A percentile compares a stretch with the other conserved stretches of the same genome.
Evolutionary conservation across 768 basidiomycete species (phyloP).

Genomic region (Psilocybe tampanensis): DNA sequence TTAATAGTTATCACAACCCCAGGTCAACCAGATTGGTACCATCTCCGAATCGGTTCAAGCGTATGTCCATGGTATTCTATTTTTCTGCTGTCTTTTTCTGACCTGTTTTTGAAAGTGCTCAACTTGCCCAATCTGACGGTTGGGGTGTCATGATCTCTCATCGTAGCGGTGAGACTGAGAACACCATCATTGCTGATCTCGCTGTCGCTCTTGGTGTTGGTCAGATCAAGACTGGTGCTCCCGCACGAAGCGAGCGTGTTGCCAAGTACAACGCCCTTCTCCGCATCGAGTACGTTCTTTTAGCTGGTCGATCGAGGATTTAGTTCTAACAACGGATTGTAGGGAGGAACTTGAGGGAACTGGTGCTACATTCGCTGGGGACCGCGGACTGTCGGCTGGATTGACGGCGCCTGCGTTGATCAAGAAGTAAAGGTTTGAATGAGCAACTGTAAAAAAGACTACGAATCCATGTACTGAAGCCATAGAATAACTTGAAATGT

Average conservation of each 20-base stretch:
- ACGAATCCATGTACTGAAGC: slow-evolving; percentile 14
- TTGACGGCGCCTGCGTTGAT: slow-evolving; percentile 64
- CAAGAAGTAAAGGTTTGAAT: slow-evolving; percentile 36
- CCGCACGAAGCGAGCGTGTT: slow-evolving; percentile 94
- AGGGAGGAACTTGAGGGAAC: slow-evolving; percentile 59
- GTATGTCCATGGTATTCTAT: slow-evolving; percentile 48
- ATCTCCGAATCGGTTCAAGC: slow-evolving; percentile 99
- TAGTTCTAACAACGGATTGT: slow-evolving; percentile 10
- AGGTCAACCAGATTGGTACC: slow-evolving; percentile 99
- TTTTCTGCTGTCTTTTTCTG: neutral
- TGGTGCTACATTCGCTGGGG: slow-evolving; percentile 70
- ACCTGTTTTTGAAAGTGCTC: slow-evolving; percentile 60
- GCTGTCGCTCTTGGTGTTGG: slow-evolving; percentile 90
- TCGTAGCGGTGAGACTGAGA: slow-evolving; percentile 98
- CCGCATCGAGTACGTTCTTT: slow-evolving; percentile 77
- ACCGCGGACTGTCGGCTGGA: slow-evolving; percentile 76
- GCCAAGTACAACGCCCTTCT: slow-evolving; percentile 92
- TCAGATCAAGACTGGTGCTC: slow-evolving; percentile 99
- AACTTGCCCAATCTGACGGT: slow-evolving; percentile 91
- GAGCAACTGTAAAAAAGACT: slow-evolving; percentile 10
- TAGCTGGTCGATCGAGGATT: neutral
- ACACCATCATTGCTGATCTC: slow-evolving; percentile 95
- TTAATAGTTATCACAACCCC: neutral
- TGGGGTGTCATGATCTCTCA: slow-evolving; percentile 99
- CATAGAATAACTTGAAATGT: slow-evolving; percentile 18